Base-by-base conservation (phyloP, 257 asterid genomes). In the Rubia yunnanensis region DNA sequence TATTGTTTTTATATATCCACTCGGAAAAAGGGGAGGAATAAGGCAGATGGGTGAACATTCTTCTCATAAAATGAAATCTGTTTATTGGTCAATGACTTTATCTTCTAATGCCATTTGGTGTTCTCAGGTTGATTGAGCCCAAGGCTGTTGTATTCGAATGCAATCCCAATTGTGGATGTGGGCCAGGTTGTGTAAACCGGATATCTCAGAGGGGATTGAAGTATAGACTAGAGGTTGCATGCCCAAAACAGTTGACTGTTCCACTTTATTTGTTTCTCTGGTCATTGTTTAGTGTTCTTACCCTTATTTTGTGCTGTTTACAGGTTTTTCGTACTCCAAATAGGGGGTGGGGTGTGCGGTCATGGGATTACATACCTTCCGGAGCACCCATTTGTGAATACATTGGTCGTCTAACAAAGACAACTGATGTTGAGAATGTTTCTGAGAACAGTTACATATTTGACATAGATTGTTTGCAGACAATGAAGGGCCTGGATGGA, bases 341-440 rank as follows among this genome's bases (percentile, higher is more conserved):
- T 55, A 92, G 76, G 79, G 98, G 98, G 24, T 88, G 98, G 98
- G 98, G 92, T 38, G 95, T 92, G 20, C 77, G 95, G 65, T 88
- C 95, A 4, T 88, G 96, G 95, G 98, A 92, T 52, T 77, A 78
- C 69, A 92, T 92, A 32, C 95, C 96, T 49, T 80, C 91, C 5
- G 98, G 96, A 26, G 84, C 95, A 38, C 88, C 95, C 1, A 70
- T 92, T 26, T 92, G 98, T 56, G 98, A 92, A 70, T 92, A 92
- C 63, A 82, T 84, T 38, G 98, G 96, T 17, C 67, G 77, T 36
- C 81, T 92, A 9, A 88, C 73, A 70, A 77, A 78, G 74, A 82
- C 88, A 0, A 80, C 67, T 31, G 89, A 84, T 10, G 49, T 86
- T 15, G 81, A 81, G 70, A 81, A 81, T 6, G 78, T 83, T 52